Evolutionary conservation across 495 filamentous ascomycete genomes (phyloP).

Genomic region (Daldinia caldariorum): DNA sequence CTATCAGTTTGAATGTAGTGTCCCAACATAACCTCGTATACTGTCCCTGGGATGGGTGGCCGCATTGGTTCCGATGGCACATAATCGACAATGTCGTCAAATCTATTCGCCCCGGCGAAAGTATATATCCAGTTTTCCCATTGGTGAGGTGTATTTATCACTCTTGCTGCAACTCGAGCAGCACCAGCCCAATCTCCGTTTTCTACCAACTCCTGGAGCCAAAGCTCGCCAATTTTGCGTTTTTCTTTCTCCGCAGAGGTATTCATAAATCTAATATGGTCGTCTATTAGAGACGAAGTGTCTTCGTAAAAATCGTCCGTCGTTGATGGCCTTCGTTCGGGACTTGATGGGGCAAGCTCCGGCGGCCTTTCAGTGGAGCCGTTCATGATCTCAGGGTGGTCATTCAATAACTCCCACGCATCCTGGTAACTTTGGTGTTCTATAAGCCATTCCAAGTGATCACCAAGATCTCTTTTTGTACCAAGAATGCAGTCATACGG

Average conservation of each 20-base stretch:
- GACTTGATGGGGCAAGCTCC: slow-evolving; percentile 56
- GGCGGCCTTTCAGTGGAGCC: slow-evolving; percentile 47
- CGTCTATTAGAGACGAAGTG: slow-evolving; percentile 68
- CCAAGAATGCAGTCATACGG: slow-evolving; percentile 94
- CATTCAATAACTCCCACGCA: slow-evolving; percentile 87
- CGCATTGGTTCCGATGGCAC: slow-evolving; percentile 78
- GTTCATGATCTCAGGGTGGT: slow-evolving; percentile 78
- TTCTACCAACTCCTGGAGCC: slow-evolving; percentile 84
- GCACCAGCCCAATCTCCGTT: slow-evolving; percentile 78
- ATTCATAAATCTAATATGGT: slow-evolving; percentile 52
- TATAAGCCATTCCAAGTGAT: slow-evolving; percentile 86
- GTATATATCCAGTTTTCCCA: slow-evolving; percentile 97
- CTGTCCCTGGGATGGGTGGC: slow-evolving; percentile 80
- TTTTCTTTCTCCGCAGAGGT: slow-evolving; percentile 88
- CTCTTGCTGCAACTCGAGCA: slow-evolving; percentile 79
- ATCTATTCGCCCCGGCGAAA: slow-evolving; percentile 83
- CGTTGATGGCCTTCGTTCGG: slow-evolving; percentile 57
- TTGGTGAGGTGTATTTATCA: slow-evolving; percentile 76
- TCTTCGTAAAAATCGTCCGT: slow-evolving; percentile 86
- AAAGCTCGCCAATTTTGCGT: slow-evolving; percentile 87
- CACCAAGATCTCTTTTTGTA: slow-evolving; percentile 81
- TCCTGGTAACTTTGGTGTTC: slow-evolving; percentile 80
- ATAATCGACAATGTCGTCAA: slow-evolving; percentile 86
- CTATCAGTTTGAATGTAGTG: slow-evolving; percentile 83
- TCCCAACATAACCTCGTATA: slow-evolving; percentile 86